Percentiles rank a stretch among this genome's conserved stretches.
These are phyloP conservation scores for Botrytis fabae DNA, from an alignment of 2,329 filamentous ascomycete species.

Conservation along the genomic window DNA sequence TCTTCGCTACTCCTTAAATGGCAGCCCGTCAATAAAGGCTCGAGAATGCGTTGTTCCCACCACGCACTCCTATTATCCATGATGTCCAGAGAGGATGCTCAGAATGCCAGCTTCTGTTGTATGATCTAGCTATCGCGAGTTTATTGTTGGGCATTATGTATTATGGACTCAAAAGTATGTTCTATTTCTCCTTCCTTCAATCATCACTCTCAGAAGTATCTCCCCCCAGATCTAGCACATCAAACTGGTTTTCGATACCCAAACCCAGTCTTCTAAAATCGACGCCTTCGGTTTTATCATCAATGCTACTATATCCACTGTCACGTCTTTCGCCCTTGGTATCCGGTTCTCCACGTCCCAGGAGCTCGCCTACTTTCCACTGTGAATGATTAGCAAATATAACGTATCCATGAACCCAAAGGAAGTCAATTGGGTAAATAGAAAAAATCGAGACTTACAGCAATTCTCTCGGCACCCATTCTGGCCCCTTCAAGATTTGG, in stretches of 20 bases:
- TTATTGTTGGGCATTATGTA: not conserved
- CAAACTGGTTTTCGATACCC: constrained; percentile 35
- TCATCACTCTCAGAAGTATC: not conserved
- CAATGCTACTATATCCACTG: constrained; percentile 27
- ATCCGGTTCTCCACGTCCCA: constrained; percentile 18
- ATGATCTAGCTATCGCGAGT: not conserved
- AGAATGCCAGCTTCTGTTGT: not conserved
- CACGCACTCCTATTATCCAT: not conserved
- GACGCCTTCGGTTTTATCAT: constrained; percentile 22
- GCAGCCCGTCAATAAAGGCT: not conserved
- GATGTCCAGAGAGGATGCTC: not conserved
- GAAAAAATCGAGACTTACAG: constrained; percentile 18
- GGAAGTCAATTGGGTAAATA: not conserved
- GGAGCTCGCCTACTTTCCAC: constrained; percentile 32
- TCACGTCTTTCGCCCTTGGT: constrained; percentile 13
- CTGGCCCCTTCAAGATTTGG: constrained; percentile 74
- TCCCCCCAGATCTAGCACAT: constrained; percentile 20
- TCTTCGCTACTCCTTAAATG: not conserved
- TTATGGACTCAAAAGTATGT: not conserved
- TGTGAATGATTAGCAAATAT: constrained; percentile 7
- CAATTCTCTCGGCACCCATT: constrained; percentile 66
- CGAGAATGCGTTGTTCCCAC: not conserved
- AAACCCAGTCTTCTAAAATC: constrained; percentile 34
- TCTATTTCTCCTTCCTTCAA: not conserved
- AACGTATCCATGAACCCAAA: not conserved